These are phyloP conservation scores for Penicillium lividum DNA, from an alignment of 495 filamentous ascomycete genomes.

Conservation along the genomic window DNA sequence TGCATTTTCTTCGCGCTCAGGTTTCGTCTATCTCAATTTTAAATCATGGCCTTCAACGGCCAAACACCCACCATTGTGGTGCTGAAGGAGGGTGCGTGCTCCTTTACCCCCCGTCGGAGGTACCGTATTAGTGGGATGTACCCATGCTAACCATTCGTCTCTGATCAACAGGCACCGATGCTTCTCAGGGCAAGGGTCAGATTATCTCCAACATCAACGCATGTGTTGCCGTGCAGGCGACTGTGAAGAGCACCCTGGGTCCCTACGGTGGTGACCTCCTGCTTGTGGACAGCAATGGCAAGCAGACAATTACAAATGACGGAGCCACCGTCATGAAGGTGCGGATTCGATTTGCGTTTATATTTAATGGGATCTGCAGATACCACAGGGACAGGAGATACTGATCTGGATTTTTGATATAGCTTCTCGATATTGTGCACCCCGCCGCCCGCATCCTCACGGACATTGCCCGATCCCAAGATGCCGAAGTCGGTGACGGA, in stretches of 20 bases:
- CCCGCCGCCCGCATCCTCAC: slow-evolving; percentile 96
- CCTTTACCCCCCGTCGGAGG: slow-evolving; percentile 25
- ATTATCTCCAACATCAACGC: slow-evolving; percentile 99
- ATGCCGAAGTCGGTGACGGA: slow-evolving; percentile 97
- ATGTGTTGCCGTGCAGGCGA: slow-evolving; percentile 94
- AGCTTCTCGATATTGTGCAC: slow-evolving; percentile 98
- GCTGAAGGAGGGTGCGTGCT: slow-evolving; percentile 85
- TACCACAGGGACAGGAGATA: not conserved
- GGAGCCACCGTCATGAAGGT: slow-evolving; percentile 99
- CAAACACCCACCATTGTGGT: slow-evolving; percentile 99
- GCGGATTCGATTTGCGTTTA: slow-evolving; percentile 17
- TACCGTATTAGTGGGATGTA: slow-evolving; percentile 29
- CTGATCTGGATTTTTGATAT: slow-evolving; percentile 38
- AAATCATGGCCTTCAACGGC: slow-evolving; percentile 89
- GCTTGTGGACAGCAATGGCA: slow-evolving; percentile 92
- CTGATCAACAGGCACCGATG: slow-evolving; percentile 75
- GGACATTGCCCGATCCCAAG: slow-evolving; percentile 97
- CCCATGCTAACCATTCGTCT: slow-evolving; percentile 24
- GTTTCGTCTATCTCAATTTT: slow-evolving; percentile 24
- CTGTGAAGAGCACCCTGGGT: slow-evolving; percentile 92
- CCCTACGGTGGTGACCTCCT: slow-evolving; percentile 96
- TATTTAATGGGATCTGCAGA: not conserved
- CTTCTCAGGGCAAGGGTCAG: slow-evolving; percentile 95
- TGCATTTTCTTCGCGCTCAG: slow-evolving; percentile 15
- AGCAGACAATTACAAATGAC: slow-evolving; percentile 97